Base-by-base conservation (phyloP, 495 filamentous ascomycete species). In the Penicillium chermesinum region DNA sequence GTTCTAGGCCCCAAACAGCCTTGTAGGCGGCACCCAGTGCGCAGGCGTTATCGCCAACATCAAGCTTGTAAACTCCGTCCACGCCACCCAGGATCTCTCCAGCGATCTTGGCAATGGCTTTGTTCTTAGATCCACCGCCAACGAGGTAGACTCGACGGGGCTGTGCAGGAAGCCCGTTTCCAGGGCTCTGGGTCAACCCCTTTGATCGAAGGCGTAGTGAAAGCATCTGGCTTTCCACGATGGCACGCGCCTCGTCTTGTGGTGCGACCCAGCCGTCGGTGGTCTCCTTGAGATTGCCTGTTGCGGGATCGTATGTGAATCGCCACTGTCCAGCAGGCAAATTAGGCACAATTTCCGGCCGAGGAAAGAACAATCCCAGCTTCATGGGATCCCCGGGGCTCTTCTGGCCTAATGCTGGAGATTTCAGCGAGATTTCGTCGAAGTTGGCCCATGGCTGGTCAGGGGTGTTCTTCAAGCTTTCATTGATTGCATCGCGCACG, bases 21-120 rank as follows among this genome's bases (percentile, higher is more conserved):
- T 96, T 96, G 64, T 98, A 96, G n/a, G 91, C 93, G 14, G 89
- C 89, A 9, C 91, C 93, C 7, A 98, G 66, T 15, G 91, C 93
- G 66, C 93, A 98, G 21, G 93, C 91, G 68, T 95, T 96, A 5
- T 90, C 88, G n/a, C 91, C 90, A 17, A 96, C 85, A 64, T 97
- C 91, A 2, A 98, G 78, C 67, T 82, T 83, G 60, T 87, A 98
- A 14, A 97, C 86, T 7, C 93, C 93, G 44, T 97, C 93, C 3
- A 73, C 74, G 5, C 89, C 87, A 17, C 93, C 93, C 2, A 98
- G 79, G 7, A 96, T 87, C 59, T 95, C 83, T 10, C 88, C 93
- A 5, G 87, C 79, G 18, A 89, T 73, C 36, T 82, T 68, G 7
- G 87, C 84, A 58, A 98, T 96, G 7, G 91, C 88, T 17, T 84